These are phyloP conservation scores for Neopestalotiopsis rosae DNA, from an alignment of 2,329 filamentous ascomycete genomes.

Conservation along the genomic window DNA sequence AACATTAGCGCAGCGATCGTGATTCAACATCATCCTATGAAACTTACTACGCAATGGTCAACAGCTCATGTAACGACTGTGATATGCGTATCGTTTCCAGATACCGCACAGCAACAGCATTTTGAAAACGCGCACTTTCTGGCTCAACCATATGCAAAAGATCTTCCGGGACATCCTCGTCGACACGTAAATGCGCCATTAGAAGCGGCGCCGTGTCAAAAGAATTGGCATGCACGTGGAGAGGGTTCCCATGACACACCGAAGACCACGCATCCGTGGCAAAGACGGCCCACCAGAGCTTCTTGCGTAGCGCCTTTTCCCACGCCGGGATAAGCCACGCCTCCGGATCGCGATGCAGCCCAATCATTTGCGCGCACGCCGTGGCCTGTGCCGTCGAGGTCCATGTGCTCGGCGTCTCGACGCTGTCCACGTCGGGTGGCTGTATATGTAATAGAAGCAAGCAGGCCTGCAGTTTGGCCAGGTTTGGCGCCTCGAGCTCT, in stretches of 20 bases:
- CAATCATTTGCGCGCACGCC: slow-evolving; percentile 2
- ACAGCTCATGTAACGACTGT: neutral
- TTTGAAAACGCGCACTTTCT: neutral
- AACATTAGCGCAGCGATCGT: neutral
- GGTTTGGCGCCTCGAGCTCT: neutral
- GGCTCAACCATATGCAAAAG: neutral
- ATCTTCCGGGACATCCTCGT: neutral
- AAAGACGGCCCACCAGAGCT: neutral
- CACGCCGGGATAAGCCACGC: neutral
- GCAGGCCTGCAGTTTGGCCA: neutral
- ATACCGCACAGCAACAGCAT: neutral
- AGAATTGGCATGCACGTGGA: neutral
- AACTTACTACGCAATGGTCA: neutral
- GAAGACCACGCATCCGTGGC: neutral
- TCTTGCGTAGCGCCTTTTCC: neutral
- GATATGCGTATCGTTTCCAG: neutral
- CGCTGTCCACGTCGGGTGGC: neutral
- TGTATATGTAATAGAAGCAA: neutral
- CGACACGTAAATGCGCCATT: neutral
- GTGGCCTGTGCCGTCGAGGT: neutral
- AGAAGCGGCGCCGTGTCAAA: neutral
- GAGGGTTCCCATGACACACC: neutral
- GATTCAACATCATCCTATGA: neutral
- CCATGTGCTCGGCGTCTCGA: neutral
- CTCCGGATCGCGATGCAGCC: neutral